Evolutionary conservation across 176 grass and related monocot genomes (phyloP), one percentile per base, ranked within the genome.

Genomic region (Eleusine indica): DNA sequence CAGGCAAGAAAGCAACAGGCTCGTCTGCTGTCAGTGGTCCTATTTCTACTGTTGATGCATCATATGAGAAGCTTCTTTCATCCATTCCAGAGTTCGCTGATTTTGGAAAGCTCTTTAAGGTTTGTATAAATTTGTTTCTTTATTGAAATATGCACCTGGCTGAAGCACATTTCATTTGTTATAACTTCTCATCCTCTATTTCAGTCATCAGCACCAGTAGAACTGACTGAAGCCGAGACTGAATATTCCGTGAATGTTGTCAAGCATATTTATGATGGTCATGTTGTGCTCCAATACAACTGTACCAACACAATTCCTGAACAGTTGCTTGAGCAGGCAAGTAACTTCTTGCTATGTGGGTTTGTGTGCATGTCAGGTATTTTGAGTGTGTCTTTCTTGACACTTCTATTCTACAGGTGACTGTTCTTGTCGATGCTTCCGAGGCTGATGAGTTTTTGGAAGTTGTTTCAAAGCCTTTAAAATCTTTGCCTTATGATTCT

Each of bases 231-330:
- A 87, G 89, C 97, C 9, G 97, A 96, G 74, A 99, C 97, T 65
- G 97, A 99, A 88, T 99, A 99, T 90, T 91, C 97, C 65, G 93
- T 99, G 54, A 99, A 83, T 89, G 97, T 87, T 47, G 93, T 99
- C 43, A 99, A 99, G 82, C 97, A 99, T 86, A 91, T 99, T 74
- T 99, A 77, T 79, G 83, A 99, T 85, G 81, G 86, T 4, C 93
- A 99, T 70, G 75, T 99, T 69, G 85, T 99, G 40, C 82, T 99
- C 61, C 97, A 99, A 74, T 99, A 94, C 72, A 99, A 99, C 84
- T 99, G 97, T 86, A 90, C 97, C 69, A 99, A 99, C 70, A 99
- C 97, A 70, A 99, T 99, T 71, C 85, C 93, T n/a, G 97, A 99
- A 70, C 97, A 99, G 30, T 83, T 99, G 63, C 97, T 99, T 79